phyloP scores from a whole-genome alignment of 768 basidiomycete genomes.

The Leccinum uliginosum region DNA sequence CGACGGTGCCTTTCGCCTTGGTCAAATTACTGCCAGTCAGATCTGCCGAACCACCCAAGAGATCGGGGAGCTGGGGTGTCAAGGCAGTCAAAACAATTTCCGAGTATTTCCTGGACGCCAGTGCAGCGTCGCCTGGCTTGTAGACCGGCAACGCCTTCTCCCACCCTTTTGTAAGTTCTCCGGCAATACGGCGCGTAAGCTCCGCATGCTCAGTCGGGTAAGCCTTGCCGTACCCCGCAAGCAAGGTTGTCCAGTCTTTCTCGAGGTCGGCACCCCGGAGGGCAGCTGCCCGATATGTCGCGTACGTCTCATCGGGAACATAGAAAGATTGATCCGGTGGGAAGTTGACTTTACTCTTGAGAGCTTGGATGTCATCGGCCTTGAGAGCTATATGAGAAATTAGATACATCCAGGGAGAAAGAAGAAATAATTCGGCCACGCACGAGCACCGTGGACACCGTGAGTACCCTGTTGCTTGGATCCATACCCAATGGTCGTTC shows the following conservation, averaged over 20 bases:
- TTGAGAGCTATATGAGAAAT: slow-evolving; percentile 63
- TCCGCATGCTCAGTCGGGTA: slow-evolving; percentile 85
- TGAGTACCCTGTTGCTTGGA: slow-evolving; percentile 92
- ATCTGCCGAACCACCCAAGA: slow-evolving; percentile 87
- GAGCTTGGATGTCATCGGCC: slow-evolving; percentile 78
- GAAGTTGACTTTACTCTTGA: slow-evolving; percentile 85
- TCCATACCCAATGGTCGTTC: slow-evolving; percentile 91
- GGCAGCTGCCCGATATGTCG: slow-evolving; percentile 60
- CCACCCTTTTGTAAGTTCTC: slow-evolving; percentile 82
- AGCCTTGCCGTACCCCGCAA: slow-evolving; percentile 66
- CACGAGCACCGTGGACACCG: slow-evolving; percentile 91
- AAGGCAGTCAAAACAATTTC: slow-evolving; percentile 83
- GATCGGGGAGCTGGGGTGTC: slow-evolving; percentile 72
- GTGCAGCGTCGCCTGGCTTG: slow-evolving; percentile 76
- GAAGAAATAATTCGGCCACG: slow-evolving; percentile 31
- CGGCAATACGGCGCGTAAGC: slow-evolving; percentile 78
- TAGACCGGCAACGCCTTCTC: slow-evolving; percentile 82
- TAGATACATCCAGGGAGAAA: slow-evolving; percentile 3
- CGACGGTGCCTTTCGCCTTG: slow-evolving; percentile 75
- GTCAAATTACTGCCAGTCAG: slow-evolving; percentile 91
- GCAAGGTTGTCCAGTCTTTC: slow-evolving; percentile 65
- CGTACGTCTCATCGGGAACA: slow-evolving; percentile 70
- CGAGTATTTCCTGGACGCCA: slow-evolving; percentile 89
- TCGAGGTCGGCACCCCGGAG: slow-evolving; percentile 73
- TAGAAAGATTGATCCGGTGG: slow-evolving; percentile 73